These are phyloP conservation scores for Kokia cookei DNA, from an alignment of 441 rosid genomes.

Conservation along the genomic window DNA sequence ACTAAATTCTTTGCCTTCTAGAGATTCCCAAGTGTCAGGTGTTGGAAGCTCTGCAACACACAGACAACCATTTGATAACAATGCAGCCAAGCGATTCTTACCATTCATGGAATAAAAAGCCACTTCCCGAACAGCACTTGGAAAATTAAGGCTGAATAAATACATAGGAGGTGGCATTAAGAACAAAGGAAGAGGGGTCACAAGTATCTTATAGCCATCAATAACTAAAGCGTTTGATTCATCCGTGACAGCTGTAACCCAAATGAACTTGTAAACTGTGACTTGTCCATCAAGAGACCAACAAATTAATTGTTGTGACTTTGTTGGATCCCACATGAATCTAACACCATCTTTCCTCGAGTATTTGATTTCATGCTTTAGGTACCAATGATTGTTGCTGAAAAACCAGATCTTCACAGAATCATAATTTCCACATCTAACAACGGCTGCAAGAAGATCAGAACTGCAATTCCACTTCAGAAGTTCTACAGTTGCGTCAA, in stretches of 20 bases:
- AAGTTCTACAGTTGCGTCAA: conserved; percentile 42
- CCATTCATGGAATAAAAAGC: conserved; percentile 53
- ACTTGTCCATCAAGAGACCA: conserved; percentile 78
- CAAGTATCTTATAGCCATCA: conserved; percentile 67
- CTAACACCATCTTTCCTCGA: conserved; percentile 52
- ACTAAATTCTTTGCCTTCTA: conserved; percentile 66
- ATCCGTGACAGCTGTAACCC: conserved; percentile 72
- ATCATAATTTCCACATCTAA: conserved; percentile 55
- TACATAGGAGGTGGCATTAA: conserved; percentile 88
- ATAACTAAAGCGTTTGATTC: conserved; percentile 76
- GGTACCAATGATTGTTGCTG: conserved; percentile 88
- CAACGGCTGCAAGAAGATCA: conserved; percentile 83
- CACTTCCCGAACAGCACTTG: conserved; percentile 55
- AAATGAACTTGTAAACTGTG: conserved; percentile 58
- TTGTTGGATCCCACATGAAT: conserved; percentile 94
- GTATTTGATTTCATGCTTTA: conserved; percentile 77
- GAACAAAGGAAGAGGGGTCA: conserved; percentile 75
- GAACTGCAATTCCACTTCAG: conserved; percentile 90
- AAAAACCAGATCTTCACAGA: conserved; percentile 70
- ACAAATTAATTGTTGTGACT: conserved; percentile 68
- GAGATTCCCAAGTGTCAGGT: conserved; percentile 62
- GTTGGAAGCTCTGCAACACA: conserved; percentile 76
- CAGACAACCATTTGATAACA: conserved; percentile 65
- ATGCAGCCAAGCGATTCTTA: conserved; percentile 61
- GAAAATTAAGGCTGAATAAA: conserved; percentile 66